Base-by-base conservation (phyloP, 2,329 filamentous ascomycete species). In the Ophiostoma tasmaniense region DNA sequence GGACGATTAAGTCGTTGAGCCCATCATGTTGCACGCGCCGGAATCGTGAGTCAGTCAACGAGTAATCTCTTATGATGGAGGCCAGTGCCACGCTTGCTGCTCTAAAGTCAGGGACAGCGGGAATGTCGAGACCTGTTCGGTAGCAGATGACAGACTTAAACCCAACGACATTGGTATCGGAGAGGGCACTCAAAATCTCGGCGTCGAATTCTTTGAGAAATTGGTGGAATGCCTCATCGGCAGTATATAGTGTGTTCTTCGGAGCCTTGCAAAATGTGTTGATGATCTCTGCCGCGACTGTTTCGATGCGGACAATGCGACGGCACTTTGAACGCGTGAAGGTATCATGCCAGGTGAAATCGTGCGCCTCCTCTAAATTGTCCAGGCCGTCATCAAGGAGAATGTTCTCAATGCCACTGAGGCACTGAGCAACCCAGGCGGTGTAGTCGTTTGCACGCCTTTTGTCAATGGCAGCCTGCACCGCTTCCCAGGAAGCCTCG, bases 121-220 rank as follows among this genome's bases (percentile, higher is more conserved):
- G 79, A 20, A 94, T 81, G 52, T 85, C 84, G 6, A 93, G 81
- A 0, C 92, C 92, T 0, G 88, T 91, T 17, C 91, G 85, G 76
- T 95, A 95, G 78, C 91, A 94, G 68, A 96, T 86, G 66, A 93
- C 87, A 0, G 88, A 91, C 77, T 96, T 95, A 83, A 96, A 96
- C 1, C 85, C 92, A 1, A 87, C 90, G 1, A 96, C 88, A 22
- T 88, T 83, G 0, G 85, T 79, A 74, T 95, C 88, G 0, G 81
- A 79, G 33, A 93, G 81, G 2, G 86, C 83, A 1, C 81, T 77
- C 13, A 79, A 75, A 45, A 95, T 87, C 30, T 81, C 77, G 1
- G 77, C 75, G 67, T 81, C 79, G 69, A 88, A 88, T 3, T 81
- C 79, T 2, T 78, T 77, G 14, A 83, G 77, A 13, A 61, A 28